These are phyloP conservation scores for Cardamine resedifolia DNA, from an alignment of 345 rosid genomes.

Conservation along the genomic window DNA sequence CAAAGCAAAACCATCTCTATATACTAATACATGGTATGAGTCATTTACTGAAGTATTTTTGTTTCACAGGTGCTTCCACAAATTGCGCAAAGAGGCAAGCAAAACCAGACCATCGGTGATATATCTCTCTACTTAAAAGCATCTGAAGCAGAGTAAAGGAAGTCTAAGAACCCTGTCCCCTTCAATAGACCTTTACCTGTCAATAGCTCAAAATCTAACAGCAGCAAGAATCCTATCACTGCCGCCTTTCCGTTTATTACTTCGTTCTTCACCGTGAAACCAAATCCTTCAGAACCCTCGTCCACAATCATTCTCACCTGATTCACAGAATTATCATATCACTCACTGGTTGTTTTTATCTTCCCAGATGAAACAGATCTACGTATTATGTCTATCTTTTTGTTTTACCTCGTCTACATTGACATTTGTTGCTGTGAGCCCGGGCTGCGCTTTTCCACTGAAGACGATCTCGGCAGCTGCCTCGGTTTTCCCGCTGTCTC, in stretches of 20 bases:
- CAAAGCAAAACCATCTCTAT: constrained; percentile 18
- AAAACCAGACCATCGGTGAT: constrained; percentile 20
- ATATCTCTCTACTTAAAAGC: constrained; percentile 57
- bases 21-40: constrained; percentile 22
- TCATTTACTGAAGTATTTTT: constrained; percentile 15
- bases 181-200: constrained; percentile 93
- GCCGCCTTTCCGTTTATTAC: constrained; percentile 94
- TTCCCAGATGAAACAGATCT: constrained; percentile 1
- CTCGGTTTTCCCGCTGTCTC: constrained; percentile 46
- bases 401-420: constrained; percentile 80
- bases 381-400: not conserved
- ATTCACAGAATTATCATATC: constrained; percentile 20
- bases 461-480: constrained; percentile 88
- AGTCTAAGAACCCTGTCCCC: constrained; percentile 92
- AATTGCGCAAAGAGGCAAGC: constrained; percentile 7
- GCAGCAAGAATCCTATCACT: constrained; percentile 74
- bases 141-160: constrained; percentile 61
- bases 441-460: constrained; percentile 94
- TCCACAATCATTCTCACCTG: constrained; percentile 95
- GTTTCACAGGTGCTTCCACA: constrained; percentile 1
- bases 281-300: constrained; percentile 68
- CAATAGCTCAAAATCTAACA: constrained; percentile 89
- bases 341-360: not conserved
- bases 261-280: constrained; percentile 76
- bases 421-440: constrained; percentile 76